Conservation (phyloP, 495 filamentous ascomycete genomes). For the Podospora comata region DNA sequence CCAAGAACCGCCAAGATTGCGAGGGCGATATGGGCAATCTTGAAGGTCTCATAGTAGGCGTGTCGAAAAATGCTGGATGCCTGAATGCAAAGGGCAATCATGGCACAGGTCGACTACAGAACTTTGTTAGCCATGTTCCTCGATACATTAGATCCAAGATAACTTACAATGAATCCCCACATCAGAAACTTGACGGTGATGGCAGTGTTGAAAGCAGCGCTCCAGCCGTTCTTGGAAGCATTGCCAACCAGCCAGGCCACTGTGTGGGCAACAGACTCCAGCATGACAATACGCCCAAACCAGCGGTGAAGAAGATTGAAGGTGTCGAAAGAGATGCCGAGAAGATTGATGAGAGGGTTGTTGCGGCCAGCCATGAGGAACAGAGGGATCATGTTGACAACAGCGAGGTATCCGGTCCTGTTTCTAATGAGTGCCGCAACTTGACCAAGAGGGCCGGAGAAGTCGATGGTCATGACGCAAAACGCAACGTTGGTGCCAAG, state of each 20-base stretch:
- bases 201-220: slow-evolving; percentile 37
- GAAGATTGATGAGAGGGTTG: slow-evolving; percentile 58
- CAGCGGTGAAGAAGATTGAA: slow-evolving; percentile 81
- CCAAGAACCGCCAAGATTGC: slow-evolving; percentile 62
- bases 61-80: slow-evolving; percentile 75
- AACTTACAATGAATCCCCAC: slow-evolving; percentile 56
- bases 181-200: slow-evolving; percentile 40
- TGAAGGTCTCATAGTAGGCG: slow-evolving; percentile 87
- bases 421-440: slow-evolving; percentile 56
- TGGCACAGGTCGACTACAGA: slow-evolving; percentile 52
- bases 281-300: slow-evolving; percentile 69
- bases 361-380: slow-evolving; percentile 58
- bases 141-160: neutral
- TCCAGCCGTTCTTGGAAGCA: slow-evolving; percentile 45
- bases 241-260: slow-evolving; percentile 42
- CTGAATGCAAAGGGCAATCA: slow-evolving; percentile 65
- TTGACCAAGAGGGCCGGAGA: slow-evolving; percentile 45
- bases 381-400: slow-evolving; percentile 70
- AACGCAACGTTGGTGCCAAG: slow-evolving; percentile 74
- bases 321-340: slow-evolving; percentile 68
- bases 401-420: slow-evolving; percentile 70
- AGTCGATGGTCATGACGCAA: slow-evolving; percentile 70
- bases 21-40: slow-evolving; percentile 70
- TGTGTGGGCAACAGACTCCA: slow-evolving; percentile 62
- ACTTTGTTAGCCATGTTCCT: slow-evolving; percentile 20